These are phyloP conservation scores for Tolypocladium cylindrosporum DNA, from an alignment of 2,329 filamentous ascomycete species.

Conservation along the genomic window DNA sequence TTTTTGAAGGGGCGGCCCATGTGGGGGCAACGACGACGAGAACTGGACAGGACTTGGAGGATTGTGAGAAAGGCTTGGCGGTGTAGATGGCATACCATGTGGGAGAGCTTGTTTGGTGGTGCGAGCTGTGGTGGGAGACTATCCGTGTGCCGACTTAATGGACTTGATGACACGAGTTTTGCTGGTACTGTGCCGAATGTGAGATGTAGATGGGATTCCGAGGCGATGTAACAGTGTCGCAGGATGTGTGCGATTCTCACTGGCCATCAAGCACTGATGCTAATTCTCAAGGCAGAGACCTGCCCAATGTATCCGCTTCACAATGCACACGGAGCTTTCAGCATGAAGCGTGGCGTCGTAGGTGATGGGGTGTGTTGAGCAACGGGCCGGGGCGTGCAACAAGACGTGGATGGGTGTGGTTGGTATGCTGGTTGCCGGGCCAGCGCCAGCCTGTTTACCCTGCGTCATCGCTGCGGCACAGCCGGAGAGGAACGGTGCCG, in stretches of 20 bases:
- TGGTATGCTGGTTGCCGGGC: conserved; percentile 9
- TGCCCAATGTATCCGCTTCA: not conserved
- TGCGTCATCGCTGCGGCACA: conserved; percentile 15
- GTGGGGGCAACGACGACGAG: not conserved
- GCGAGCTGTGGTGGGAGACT: not conserved
- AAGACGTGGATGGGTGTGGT: not conserved
- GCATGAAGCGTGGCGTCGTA: not conserved
- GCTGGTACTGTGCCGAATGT: not conserved
- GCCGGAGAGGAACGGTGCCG: not conserved
- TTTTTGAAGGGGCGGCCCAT: not conserved
- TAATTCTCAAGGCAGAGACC: not conserved
- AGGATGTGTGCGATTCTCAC: not conserved
- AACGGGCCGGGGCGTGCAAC: not conserved
- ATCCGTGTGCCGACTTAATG: not conserved
- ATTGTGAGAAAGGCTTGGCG: not conserved
- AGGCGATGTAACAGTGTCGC: not conserved
- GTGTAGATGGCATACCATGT: conserved; percentile 6
- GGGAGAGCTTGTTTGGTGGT: not conserved
- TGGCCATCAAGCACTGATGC: not conserved
- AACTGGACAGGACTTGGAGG: not conserved
- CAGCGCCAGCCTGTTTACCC: conserved; percentile 16
- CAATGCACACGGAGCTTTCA: not conserved
- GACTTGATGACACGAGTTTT: not conserved
- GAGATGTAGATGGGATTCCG: not conserved
- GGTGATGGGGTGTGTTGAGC: not conserved